Conservation (phyloP, 2,329 filamentous ascomycete genomes). For the Aspergillus spinulosporus region DNA sequence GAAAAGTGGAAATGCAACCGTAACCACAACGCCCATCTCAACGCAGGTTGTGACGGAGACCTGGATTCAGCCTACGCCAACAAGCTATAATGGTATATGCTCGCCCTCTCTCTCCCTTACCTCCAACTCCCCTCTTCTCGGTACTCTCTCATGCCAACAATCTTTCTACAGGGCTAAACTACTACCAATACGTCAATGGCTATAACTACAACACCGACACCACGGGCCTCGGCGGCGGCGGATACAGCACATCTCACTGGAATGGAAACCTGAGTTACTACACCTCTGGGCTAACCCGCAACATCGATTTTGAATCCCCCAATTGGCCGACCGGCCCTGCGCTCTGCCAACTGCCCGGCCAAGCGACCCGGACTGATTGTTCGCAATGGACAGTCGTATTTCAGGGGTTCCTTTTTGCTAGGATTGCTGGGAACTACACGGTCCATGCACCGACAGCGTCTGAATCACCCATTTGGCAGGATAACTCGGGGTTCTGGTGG, state of each 20-base stretch:
- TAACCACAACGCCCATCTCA: slow-evolving; percentile 1
- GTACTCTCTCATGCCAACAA: too few relatives aligned
- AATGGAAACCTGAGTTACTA: slow-evolving; percentile 6
- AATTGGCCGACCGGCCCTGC: neutral
- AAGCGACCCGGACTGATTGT: neutral
- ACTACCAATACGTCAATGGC: slow-evolving; percentile 13
- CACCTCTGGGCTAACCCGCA: slow-evolving; percentile 2
- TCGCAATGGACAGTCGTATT: slow-evolving; percentile 9
- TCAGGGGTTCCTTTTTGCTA: slow-evolving; percentile 4
- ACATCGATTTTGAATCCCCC: slow-evolving; percentile 6
- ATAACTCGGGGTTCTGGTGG: slow-evolving; percentile 9
- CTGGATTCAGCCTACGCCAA: slow-evolving; percentile 6
- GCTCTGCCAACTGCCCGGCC: slow-evolving; percentile 8
- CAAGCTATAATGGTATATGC: neutral
- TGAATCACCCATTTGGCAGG: neutral
- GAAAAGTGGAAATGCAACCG: neutral
- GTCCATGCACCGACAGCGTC: neutral
- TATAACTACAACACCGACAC: slow-evolving; percentile 9
- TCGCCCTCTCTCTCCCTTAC: too few relatives aligned
- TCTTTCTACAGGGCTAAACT: slow-evolving; percentile 1
- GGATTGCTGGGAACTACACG: neutral
- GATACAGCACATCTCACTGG: slow-evolving; percentile 7
- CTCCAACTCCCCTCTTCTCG: too few relatives aligned
- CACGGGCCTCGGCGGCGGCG: slow-evolving; percentile 6
- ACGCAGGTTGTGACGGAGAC: neutral